Evolutionary conservation across 345 rosid species (phyloP), one percentile per base, ranked within the genome.

Genomic region (Euphorbia tirucalli): DNA sequence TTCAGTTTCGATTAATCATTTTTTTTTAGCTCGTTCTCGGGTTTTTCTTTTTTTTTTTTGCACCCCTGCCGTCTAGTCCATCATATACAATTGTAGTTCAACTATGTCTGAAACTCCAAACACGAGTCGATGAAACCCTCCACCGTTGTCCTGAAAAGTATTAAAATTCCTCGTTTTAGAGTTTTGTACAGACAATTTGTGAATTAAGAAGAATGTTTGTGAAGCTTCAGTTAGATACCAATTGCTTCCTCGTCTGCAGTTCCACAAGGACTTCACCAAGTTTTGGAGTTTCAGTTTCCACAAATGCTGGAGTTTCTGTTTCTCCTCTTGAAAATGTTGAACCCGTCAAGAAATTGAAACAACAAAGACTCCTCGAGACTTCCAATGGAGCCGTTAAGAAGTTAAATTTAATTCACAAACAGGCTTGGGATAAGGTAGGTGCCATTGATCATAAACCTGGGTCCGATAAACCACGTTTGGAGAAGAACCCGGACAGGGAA

Each of bases 221-320:
- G 69, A 91, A 88, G 70, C 77, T 87, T 65, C 90, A 82, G 67
- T 71, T 80, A 21, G 88, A 86, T 65, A 78, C 83, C 60, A 66
- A 72, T 76, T 76, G 83, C 79, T 86, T 88, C 80, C 81, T 69
- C 19, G 18, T 82, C 58, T 76, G 85, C 14, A 81, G 81, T 62
- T 85, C 89, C 7, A 39, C 85, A 0, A 83, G 83, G 61, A 76
- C 89, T 21, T 59, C 86, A 11, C 76, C 84, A 49, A 63, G 28
- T 65, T 25, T 41, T 1, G 72, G 71, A 56, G 68, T 60, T 71
- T 71, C 79, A 49, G 56, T 67, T 30, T 54, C 58, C 69, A 49
- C 63, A 27, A 76, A 71, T 31, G n/a, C 60, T 0, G 82, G 77
- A 69, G 61, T 28, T 35, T 82, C 89, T 6, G 79, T 76, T 50